Base-by-base conservation (phyloP, 208 protist species). In the Trypanosoma boissoni region DNA sequence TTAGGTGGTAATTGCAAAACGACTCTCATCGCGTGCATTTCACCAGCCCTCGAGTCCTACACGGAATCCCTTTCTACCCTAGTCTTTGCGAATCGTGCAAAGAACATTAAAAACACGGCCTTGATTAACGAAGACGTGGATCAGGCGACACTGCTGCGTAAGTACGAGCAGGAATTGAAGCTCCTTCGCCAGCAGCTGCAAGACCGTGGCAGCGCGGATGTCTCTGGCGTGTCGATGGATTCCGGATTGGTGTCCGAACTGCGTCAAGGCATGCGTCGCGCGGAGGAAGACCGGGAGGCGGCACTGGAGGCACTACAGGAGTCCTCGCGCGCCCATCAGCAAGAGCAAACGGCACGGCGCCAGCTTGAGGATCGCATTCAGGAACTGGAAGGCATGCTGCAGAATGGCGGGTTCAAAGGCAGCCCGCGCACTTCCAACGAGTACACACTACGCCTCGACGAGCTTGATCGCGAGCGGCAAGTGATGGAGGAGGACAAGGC, bases 1-100 rank as follows among this genome's bases (percentile, higher is more conserved):
- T 67, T 89, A 12, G 78, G 82, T 58, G 98, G 98, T 41, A 98
- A 98, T 74, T 96, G 92, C 26, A 96, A 90, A 74, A 81, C 71
- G 23, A 80, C 74, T 16, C 70, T 81, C 53, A 81, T 86, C 42
- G 74, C 70, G n/a, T 81, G 78, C 55, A 67, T 80, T 45, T 74
- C 72, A 3, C 85, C 85, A 21, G 69, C 75, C 9, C 58, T 76
- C 18, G 72, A 84, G 56, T 80, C 74, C 37, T 88, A 88, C 68
- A 70, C 76, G n/a, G 88, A 95, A 52, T 78, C 86, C 12, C 76
- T 93, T 23, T 88, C 79, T 6, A 92, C 88, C 24, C 76, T 95
- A 31, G 64, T 72, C 10, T 95, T 88, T 68, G 86, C 86, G n/a
- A 85, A 88, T 29, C 68, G 86, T 21, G 88, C 83, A 18, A 92